Base-by-base conservation (phyloP, 768 basidiomycete species). In the Galerina marginata region DNA sequence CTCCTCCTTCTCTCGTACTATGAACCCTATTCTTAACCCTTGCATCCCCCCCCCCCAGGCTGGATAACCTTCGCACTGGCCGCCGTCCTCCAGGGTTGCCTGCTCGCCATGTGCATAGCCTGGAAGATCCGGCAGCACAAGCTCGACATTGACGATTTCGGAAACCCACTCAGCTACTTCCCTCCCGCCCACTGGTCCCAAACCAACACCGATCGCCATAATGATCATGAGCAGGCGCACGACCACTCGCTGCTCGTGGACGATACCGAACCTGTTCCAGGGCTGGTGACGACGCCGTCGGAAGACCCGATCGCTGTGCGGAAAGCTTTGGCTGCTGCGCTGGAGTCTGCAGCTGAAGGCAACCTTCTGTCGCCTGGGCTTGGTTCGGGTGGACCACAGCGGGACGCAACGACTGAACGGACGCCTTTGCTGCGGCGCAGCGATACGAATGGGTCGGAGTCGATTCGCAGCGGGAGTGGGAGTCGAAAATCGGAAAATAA, bases 121-220 rank as follows among this genome's bases (percentile, higher is more conserved):
- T 99, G 94, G 92, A 94, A 90, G 73, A 64, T 85, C 37, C 84
- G 96, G 12, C 96, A 99, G 69, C 80, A 74, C 50, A 76, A 79
- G 40, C 81, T 93, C 15, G 85, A 86, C 14, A 84, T 98, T 51
- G 93, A 98, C 70, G 96, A 98, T 74, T 99, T 97, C 68, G 96
- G 96, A 1, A 79, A 82, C 40, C 83, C 87, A 39, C 46, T 33
- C 48, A 44, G 14, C 44, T 44, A 26, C 46, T 60, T 37, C 23
- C 26, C 25, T 50, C 33, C 49, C 43, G 39, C 50, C 39, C 6
- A 36, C 10, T 11, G 50, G 40, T 6, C 38, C 38, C 4, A 39
- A 38, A 6, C 9, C 50, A 9, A 39, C 37, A 2, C 50, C 40
- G 37, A 20, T 37, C 3, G 38, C 37, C 6, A 37, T n/a, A n/a